Evolutionary conservation across 148 eudicot species (phyloP).

Genomic region (Polygonum aviculare): DNA sequence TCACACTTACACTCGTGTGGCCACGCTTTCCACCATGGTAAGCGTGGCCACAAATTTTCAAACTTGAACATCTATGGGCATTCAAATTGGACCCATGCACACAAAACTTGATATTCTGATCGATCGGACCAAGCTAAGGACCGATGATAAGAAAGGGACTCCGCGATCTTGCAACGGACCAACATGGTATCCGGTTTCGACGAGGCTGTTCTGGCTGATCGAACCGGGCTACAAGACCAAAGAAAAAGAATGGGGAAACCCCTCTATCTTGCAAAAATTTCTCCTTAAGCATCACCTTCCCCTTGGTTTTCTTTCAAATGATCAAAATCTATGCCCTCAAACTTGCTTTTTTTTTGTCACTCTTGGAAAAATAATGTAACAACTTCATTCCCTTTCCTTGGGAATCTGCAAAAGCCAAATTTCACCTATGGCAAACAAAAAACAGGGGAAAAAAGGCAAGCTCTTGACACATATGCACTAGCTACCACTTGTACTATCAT

Average conservation of each 20-base stretch:
- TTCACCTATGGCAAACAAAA: constrained; percentile 1
- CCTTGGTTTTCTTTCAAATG: not conserved
- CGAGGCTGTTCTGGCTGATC: too few relatives aligned
- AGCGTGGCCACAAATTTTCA: not conserved
- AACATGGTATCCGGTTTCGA: too few relatives aligned
- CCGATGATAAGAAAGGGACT: too few relatives aligned
- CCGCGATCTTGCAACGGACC: too few relatives aligned
- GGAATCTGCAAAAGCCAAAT: constrained; percentile 60
- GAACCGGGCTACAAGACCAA: too few relatives aligned
- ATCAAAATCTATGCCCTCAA: not conserved
- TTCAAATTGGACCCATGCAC: not conserved
- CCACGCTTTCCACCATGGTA: not conserved
- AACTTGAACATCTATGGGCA: not conserved
- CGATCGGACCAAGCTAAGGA: too few relatives aligned
- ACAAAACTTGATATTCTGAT: too few relatives aligned
- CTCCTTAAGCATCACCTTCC: not conserved
- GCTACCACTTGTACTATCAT: not conserved
- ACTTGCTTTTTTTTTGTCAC: not conserved
- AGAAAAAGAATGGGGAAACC: not conserved
- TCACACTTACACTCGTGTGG: not conserved
- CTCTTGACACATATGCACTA: not conserved
- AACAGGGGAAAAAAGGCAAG: not conserved
- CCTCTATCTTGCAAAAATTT: not conserved
- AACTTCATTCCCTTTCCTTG: constrained; percentile 50
- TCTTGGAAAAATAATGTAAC: not conserved